Conservation (phyloP, 2,329 filamentous ascomycete genomes). For the Aspergillus sp. region DNA sequence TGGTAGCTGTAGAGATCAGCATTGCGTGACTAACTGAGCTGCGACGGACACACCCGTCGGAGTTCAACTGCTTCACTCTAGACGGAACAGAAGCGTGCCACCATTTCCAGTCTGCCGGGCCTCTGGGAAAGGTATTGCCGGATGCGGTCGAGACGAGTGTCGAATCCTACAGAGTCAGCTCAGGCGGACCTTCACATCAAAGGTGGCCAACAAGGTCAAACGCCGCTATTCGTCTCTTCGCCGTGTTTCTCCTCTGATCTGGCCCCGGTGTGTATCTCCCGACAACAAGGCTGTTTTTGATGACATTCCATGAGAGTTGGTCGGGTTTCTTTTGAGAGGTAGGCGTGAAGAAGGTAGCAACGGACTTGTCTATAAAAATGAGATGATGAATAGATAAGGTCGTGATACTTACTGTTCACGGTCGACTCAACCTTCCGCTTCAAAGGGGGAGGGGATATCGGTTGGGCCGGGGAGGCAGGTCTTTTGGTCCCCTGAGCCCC, state of each 20-base stretch:
- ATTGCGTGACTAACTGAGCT: neutral
- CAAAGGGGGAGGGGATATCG: conserved; percentile 49
- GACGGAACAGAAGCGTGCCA: conserved; percentile 66
- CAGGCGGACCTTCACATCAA: neutral
- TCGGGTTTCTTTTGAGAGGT: conserved; percentile 74
- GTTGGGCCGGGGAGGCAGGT: conserved; percentile 24
- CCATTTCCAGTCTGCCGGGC: conserved; percentile 84
- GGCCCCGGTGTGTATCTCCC: conserved; percentile 54
- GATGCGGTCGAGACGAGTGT: conserved; percentile 75
- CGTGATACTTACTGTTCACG: conserved; percentile 40
- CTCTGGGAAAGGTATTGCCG: conserved; percentile 65
- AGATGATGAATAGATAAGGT: neutral
- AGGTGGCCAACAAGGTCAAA: conserved; percentile 35
- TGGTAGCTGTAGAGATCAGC: conserved; percentile 48
- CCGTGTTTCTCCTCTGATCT: conserved; percentile 7
- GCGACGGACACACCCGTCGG: conserved; percentile 50
- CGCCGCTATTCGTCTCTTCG: conserved; percentile 29
- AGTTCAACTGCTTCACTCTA: conserved; percentile 57
- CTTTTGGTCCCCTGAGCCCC: conserved; percentile 24
- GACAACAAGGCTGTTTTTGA: conserved; percentile 63
- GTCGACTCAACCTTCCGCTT: conserved; percentile 47
- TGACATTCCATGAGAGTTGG: conserved; percentile 58
- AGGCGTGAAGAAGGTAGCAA: conserved; percentile 82
- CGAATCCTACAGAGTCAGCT: conserved; percentile 53
- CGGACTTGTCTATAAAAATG: conserved; percentile 37